These are phyloP conservation scores for Coemansia brasiliensis DNA, from an alignment of 192 early-diverging fungal species.

Conservation along the genomic window DNA sequence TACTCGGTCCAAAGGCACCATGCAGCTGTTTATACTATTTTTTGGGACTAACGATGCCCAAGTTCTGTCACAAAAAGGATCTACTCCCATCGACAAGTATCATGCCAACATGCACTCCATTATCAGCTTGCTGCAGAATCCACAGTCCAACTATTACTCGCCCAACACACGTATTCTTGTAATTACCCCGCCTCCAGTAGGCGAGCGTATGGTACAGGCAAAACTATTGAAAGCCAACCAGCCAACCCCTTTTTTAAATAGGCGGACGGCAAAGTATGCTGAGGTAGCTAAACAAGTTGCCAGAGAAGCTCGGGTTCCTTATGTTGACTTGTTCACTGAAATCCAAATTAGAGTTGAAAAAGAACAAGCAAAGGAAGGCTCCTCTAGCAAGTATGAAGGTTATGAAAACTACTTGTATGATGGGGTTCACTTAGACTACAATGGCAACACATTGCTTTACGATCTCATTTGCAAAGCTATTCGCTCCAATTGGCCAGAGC, in stretches of 20 bases:
- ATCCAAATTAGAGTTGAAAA: constrained; percentile 20
- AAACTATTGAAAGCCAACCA: neutral
- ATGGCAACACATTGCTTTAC: constrained; percentile 55
- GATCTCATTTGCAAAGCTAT: constrained; percentile 14
- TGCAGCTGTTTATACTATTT: constrained; percentile 56
- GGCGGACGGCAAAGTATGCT: constrained; percentile 56
- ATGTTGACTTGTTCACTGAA: constrained; percentile 42
- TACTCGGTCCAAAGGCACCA: no score
- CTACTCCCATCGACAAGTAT: constrained; percentile 61
- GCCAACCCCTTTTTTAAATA: constrained; percentile 5
- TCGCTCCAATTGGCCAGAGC: constrained; percentile 15
- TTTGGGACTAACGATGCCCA: constrained; percentile 83
- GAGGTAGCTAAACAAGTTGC: constrained; percentile 51
- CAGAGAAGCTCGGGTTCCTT: constrained; percentile 24
- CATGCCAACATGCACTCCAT: constrained; percentile 60
- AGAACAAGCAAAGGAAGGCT: neutral
- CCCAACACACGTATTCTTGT: constrained; percentile 65
- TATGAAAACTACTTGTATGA: constrained; percentile 53
- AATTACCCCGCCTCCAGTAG: constrained; percentile 70
- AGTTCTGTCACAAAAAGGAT: constrained; percentile 49
- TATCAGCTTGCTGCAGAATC: constrained; percentile 56
- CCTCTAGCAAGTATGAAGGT: constrained; percentile 14
- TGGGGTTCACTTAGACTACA: constrained; percentile 58
- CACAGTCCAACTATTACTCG: constrained; percentile 56
- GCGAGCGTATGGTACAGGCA: constrained; percentile 49